A percentile compares a stretch with the other conserved stretches of the same genome.
Evolutionary conservation across 306 rosid species (phyloP).

Genomic region (Sphenostylis stenocarpa): DNA sequence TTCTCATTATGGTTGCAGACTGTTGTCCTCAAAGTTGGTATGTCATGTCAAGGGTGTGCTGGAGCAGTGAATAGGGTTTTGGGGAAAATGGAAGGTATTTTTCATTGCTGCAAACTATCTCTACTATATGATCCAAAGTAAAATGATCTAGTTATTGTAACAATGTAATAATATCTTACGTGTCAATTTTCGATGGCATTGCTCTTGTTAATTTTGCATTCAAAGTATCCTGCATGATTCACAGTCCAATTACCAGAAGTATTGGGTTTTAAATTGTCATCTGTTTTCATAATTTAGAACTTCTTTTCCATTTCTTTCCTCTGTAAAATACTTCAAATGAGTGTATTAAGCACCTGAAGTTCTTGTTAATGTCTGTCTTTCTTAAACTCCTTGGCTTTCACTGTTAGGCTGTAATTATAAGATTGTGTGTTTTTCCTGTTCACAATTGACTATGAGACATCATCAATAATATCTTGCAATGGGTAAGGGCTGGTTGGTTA

Average conservation of each 20-base stretch:
- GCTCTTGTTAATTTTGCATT: background rate
- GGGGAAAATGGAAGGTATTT: constrained; percentile 84
- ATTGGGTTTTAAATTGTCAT: background rate
- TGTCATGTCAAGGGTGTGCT: constrained; percentile 90
- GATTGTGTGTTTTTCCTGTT: background rate
- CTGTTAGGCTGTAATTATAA: background rate
- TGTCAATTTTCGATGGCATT: background rate
- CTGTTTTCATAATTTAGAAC: background rate
- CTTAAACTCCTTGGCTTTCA: background rate
- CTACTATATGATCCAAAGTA: background rate
- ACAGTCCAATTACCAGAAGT: background rate
- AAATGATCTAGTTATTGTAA: background rate
- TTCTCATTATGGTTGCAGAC: constrained; percentile 55
- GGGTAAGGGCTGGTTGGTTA: background rate
- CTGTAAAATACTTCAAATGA: background rate
- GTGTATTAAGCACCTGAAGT: background rate
- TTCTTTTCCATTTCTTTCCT: background rate
- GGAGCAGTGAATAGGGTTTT: constrained; percentile 94
- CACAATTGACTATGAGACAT: background rate
- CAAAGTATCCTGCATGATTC: background rate
- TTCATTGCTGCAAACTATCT: background rate
- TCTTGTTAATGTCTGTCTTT: background rate
- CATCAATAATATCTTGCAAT: background rate
- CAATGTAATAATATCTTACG: background rate
- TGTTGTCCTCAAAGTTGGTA: constrained; percentile 83